These are phyloP conservation scores for Alternaria metachromatica DNA, from an alignment of 2,329 filamentous ascomycete genomes.

Conservation along the genomic window DNA sequence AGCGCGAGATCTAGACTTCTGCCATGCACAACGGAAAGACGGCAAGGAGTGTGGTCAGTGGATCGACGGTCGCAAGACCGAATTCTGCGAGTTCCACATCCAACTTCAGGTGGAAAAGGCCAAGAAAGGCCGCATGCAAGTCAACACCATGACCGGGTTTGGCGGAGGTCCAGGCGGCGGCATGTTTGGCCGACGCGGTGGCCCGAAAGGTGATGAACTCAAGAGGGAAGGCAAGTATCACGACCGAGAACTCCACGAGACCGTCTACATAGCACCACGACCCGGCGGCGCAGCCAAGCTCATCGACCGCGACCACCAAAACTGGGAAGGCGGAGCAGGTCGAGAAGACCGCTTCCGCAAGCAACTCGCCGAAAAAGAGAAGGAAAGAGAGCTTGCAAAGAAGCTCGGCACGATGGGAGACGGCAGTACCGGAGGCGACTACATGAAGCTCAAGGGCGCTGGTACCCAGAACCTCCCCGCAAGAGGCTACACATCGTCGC, in stretches of 20 bases:
- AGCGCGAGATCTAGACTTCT: constrained; percentile 85
- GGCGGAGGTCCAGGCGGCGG: constrained; percentile 38
- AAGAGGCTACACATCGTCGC: constrained; percentile 21
- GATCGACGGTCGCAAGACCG: constrained; percentile 87
- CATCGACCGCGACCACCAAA: constrained; percentile 66
- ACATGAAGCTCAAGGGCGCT: constrained; percentile 61
- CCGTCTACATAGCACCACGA: constrained; percentile 52
- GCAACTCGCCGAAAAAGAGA: constrained; percentile 70
- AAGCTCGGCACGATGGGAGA: constrained; percentile 69
- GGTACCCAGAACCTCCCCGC: constrained; percentile 27
- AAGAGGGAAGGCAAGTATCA: constrained; percentile 53
- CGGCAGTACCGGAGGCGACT: constrained; percentile 70
- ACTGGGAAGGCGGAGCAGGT: constrained; percentile 58
- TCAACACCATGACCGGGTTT: constrained; percentile 72
- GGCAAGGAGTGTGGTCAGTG: constrained; percentile 80
- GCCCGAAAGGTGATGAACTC: constrained; percentile 35
- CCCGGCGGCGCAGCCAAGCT: constrained; percentile 64
- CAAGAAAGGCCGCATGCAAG: constrained; percentile 73
- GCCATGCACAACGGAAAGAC: constrained; percentile 83
- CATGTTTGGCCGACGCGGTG: constrained; percentile 40
- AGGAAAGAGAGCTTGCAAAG: constrained; percentile 74
- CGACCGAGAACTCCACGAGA: constrained; percentile 64
- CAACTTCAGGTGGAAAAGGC: constrained; percentile 79
- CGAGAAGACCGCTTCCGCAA: constrained; percentile 71
- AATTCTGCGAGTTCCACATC: constrained; percentile 92